Conservation (phyloP, 176 grass and related monocot species). For the Urochloa ruziziensis region DNA sequence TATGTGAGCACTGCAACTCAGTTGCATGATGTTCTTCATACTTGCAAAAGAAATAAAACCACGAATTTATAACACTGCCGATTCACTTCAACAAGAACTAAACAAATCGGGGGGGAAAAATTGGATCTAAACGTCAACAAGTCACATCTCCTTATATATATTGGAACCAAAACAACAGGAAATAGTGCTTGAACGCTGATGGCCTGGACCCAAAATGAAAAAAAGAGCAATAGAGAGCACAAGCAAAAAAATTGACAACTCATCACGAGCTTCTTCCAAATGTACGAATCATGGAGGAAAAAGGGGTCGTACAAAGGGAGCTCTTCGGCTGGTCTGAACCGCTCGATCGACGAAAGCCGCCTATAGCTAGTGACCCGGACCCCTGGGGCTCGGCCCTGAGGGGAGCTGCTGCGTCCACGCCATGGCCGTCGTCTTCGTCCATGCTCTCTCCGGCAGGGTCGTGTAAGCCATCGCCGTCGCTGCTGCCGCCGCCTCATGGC, state of each 20-base stretch:
- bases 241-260: neutral
- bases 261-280: slow-evolving; percentile 34
- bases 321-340: slow-evolving; percentile 1
- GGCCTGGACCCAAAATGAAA: neutral
- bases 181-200: neutral
- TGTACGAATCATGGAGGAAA: slow-evolving; percentile 12
- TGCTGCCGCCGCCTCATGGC: neutral
- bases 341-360: neutral
- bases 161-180: neutral
- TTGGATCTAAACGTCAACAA: neutral
- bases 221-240: neutral
- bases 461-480: neutral
- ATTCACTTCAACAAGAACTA: too few species aligned
- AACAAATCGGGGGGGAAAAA: too few species aligned
- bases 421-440: slow-evolving; percentile 21
- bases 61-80: too few species aligned
- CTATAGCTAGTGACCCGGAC: slow-evolving; percentile 52
- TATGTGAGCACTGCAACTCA: too few species aligned
- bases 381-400: slow-evolving; percentile 36
- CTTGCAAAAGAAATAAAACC: too few species aligned
- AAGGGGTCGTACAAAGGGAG: slow-evolving; percentile 41
- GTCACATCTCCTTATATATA: neutral
- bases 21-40: too few species aligned
- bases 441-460: slow-evolving; percentile 10
- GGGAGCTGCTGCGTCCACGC: slow-evolving; percentile 51